Evolutionary conservation across 345 rosid genomes (phyloP), one percentile per base, ranked within the genome.

Genomic region (Firmiana major): DNA sequence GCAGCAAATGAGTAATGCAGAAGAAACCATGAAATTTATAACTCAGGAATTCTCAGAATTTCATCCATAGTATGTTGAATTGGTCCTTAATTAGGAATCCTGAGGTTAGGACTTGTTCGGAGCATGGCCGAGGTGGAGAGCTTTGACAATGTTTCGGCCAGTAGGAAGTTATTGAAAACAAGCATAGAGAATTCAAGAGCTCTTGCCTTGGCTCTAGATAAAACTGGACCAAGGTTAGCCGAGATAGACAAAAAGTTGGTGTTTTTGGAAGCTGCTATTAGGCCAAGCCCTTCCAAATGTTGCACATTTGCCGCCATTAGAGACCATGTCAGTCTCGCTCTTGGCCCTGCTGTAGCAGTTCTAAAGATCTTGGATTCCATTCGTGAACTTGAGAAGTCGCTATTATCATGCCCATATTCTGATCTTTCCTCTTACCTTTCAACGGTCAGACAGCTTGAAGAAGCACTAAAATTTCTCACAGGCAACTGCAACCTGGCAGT

Each of bases 401-500:
- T 90, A n/a, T 3, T 70, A 17, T 81, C 85, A 0, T 60, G 45
- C 49, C 78, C 90, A 0, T 19, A 74, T 78, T 75, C 85, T 38
- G 63, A 45, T 48, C 80, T 86, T 48, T 59, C 69, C 1, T 31
- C 78, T 62, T 90, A 88, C 75, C 85, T 95, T 40, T 77, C 84
- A 4, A 64, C 82, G 62, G 68, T 91, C 81, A 87, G 79, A 73
- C 85, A 75, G 73, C 90, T 95, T 36, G 94, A 84, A 43, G 91
- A 93, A 79, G 88, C 87, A 9, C 63, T 90, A 43, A 88, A 81
- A 65, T 91, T 93, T 79, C 98, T 93, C 6, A 67, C 88, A 0
- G 87, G 81, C 64, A 92, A 89, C 79, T 89, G 97, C 76, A 66
- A 76, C 81, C 86, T 95, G 48, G 93, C 96, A 26, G 83, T 90